A percentile compares a stretch with the other conserved stretches of the same genome.
Evolutionary conservation across 108 stramenopile species (phyloP).

Genomic region (Aurantiochytrium sp.): DNA sequence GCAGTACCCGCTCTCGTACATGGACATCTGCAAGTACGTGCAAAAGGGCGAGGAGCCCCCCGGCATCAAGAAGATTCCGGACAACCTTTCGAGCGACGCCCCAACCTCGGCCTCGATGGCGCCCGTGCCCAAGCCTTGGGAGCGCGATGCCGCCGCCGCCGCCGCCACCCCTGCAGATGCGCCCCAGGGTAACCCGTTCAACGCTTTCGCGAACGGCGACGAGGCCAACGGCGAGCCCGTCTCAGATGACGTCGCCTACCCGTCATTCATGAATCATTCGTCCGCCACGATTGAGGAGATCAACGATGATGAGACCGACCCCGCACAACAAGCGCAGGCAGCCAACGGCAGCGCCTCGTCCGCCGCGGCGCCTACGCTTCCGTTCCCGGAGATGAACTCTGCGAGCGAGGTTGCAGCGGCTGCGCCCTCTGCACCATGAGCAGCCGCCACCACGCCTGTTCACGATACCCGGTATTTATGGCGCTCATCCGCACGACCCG

Average conservation of each 20-base stretch:
- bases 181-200: background rate
- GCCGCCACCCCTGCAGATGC: background rate
- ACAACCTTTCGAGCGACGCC: background rate
- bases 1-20: constrained; percentile 16
- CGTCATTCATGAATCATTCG: background rate
- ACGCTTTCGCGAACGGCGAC: background rate
- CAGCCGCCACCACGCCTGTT: too few relatives aligned
- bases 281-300: background rate
- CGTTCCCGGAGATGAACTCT: background rate
- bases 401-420: background rate
- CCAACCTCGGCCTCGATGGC: background rate
- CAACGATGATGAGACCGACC: background rate
- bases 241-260: background rate
- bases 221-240: background rate
- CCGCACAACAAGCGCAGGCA: too few relatives aligned
- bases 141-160: background rate
- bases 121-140: constrained; percentile 3
- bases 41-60: background rate
- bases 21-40: background rate
- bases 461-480: too few relatives aligned
- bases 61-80: background rate
- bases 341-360: background rate
- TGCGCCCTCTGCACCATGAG: background rate
- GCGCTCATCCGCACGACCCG: too few relatives aligned
- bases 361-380: background rate